phyloP scores from a whole-genome alignment of 225 moss, liverwort and hornwort genomes.

The Straminergon stramineum region DNA sequence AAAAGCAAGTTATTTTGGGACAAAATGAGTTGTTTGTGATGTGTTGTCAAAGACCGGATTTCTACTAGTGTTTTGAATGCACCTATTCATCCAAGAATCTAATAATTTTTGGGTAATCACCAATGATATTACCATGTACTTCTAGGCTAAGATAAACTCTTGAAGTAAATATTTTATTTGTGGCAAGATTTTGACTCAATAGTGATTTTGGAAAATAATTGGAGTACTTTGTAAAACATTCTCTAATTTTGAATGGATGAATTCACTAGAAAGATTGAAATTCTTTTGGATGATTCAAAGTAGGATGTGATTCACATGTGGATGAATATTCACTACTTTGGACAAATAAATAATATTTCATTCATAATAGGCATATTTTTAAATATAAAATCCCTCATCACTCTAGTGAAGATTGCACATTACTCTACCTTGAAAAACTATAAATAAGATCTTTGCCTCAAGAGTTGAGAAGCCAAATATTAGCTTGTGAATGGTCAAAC shows the following conservation, averaged over 20 bases:
- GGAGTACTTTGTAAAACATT: neutral
- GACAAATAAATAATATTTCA: neutral
- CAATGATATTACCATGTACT: rapidly evolving
- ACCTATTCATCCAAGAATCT: neutral
- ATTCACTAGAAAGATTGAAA: neutral
- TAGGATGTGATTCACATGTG: neutral
- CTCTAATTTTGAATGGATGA: neutral
- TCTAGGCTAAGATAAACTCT: too few relatives aligned
- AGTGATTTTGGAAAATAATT: neutral
- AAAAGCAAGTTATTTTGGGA: rapidly evolving
- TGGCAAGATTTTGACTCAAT: neutral
- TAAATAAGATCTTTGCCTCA: neutral
- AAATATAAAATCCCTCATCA: neutral
- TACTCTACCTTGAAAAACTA: neutral
- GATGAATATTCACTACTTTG: neutral
- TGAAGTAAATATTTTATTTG: neutral
- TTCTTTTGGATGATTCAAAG: too few relatives aligned
- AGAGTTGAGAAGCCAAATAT: neutral
- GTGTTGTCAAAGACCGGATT: rapidly evolving
- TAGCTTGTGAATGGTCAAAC: neutral
- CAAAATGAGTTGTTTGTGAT: neutral
- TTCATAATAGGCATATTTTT: neutral
- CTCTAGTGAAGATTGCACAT: neutral
- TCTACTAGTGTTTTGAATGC: neutral
- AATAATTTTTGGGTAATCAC: neutral